Base-by-base conservation (phyloP, 225 moss, liverwort and hornwort genomes). In the Sphagnum contortum region DNA sequence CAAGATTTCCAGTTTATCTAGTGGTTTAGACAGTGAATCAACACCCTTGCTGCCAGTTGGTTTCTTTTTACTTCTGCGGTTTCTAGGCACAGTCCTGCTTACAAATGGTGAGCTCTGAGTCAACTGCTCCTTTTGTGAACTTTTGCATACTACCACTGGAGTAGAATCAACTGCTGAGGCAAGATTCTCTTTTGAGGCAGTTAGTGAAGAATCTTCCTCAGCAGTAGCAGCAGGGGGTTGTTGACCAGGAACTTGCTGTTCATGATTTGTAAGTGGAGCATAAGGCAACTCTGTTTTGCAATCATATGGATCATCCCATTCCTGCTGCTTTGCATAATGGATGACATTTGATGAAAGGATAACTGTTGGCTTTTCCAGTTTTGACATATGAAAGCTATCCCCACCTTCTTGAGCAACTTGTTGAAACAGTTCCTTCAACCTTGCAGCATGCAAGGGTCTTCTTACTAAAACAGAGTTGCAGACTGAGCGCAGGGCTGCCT, bases 371-470 rank as follows among this genome's bases (percentile, higher is more conserved):
- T 72, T 75, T 48, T 84, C 83, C 12, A 75, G 59, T 52, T 83
- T 77, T 66, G 68, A 54, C 8, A 14, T 60, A 49, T 77, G 80
- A 48, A 80, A 71, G 63, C 68, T 50, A 60, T 80, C 83, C 59
- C 77, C 83, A 50, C 77, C 75, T 66, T 77, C 77, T 45, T 70
- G 74, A 47, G 75, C 87, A 11, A 89, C 75, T 72, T 89, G 87
- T 50, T 72, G 73, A 60, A 91, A 82, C 12, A 91, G 82, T 57
- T 91, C 91, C 70, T 87, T 89, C 68, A 91, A 64, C 50, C 91
- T 76, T 62, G 77, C 75, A n/a, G 87, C 75, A 69, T 89, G 91
- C 45, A 91, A 64, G 48, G 91, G 89, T 61, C 91, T 71, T 54
- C 82, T 77, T 12, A 87, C 84, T 62, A 84, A 67, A 52, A 91